A percentile compares a stretch with the other conserved stretches of the same genome.
Conservation (phyloP, 1,284 basidiomycete species). For the Salmacisia buchloeana region DNA sequence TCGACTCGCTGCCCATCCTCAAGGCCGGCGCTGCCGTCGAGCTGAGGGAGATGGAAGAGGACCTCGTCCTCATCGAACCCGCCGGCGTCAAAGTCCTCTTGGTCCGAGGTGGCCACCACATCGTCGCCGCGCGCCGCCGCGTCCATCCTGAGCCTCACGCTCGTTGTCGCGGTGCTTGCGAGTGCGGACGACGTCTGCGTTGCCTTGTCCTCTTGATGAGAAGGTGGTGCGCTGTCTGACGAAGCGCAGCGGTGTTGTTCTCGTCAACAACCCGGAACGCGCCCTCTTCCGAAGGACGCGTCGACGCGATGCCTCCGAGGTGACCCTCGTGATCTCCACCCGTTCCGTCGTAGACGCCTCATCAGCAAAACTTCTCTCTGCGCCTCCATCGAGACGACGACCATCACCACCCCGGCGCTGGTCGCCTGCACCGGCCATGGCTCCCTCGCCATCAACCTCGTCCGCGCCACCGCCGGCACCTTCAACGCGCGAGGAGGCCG, state of each 20-base stretch:
- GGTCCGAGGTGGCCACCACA: conserved; percentile 1
- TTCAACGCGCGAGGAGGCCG: not conserved
- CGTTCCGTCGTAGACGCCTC: too few species aligned
- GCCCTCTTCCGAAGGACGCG: too few species aligned
- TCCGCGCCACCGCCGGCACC: not conserved
- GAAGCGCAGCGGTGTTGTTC: too few species aligned
- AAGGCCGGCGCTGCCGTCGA: not conserved
- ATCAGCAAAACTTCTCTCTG: too few species aligned
- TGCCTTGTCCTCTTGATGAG: not conserved
- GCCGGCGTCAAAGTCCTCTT: conserved; percentile 7
- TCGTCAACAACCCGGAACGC: too few species aligned
- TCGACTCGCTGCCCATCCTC: not conserved
- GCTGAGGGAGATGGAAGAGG: not conserved
- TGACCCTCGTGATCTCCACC: too few species aligned
- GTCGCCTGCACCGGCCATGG: not conserved
- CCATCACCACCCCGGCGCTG: too few species aligned
- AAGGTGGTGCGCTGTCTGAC: not conserved
- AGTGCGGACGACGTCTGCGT: not conserved
- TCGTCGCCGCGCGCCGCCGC: too few species aligned
- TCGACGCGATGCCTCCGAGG: too few species aligned
- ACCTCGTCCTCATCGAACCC: conserved; percentile 1
- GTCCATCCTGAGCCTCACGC: not conserved
- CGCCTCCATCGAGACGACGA: too few species aligned
- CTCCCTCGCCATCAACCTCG: not conserved
- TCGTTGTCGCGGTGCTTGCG: not conserved